phyloP scores from a whole-genome alignment of 2,329 filamentous ascomycete species.

The Colletotrichum kahawae region DNA sequence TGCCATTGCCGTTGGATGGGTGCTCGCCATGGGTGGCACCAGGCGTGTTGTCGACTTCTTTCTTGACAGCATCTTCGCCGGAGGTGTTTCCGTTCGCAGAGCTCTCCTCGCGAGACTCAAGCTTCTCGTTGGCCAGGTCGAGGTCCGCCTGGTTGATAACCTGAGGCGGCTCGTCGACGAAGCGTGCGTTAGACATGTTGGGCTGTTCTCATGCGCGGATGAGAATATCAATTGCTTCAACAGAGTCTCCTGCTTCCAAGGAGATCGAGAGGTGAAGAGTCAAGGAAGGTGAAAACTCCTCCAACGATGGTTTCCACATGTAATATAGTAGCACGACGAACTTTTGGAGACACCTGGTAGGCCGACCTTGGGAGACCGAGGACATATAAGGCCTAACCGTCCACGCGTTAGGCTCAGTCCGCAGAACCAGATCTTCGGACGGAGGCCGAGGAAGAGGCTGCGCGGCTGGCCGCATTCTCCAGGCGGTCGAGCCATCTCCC shows the following conservation, averaged over 20 bases:
- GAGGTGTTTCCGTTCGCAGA: background rate
- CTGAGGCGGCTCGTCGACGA: conserved; percentile 41
- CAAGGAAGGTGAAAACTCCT: background rate
- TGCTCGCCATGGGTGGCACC: conserved; percentile 26
- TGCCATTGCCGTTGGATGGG: conserved; percentile 20
- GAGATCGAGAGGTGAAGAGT: background rate
- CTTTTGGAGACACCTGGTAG: background rate
- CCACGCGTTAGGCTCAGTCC: background rate
- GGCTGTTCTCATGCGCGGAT: conserved; percentile 31
- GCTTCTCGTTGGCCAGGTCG: conserved; percentile 39
- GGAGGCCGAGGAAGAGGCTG: background rate
- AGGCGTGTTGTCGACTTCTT: background rate
- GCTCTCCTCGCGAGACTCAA: conserved; percentile 29
- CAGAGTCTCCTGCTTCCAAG: background rate
- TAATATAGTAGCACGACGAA: background rate
- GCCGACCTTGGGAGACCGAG: background rate
- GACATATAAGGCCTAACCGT: background rate
- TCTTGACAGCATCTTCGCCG: background rate
- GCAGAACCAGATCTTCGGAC: conserved; percentile 1
- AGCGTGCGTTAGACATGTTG: conserved; percentile 28
- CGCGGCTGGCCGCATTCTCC: background rate
- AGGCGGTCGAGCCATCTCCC: background rate
- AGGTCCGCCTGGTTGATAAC: conserved; percentile 40
- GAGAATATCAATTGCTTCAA: background rate
- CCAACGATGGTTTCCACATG: background rate